phyloP scores from a whole-genome alignment of 192 early-diverging fungal species.

The Coemansia sp. region DNA sequence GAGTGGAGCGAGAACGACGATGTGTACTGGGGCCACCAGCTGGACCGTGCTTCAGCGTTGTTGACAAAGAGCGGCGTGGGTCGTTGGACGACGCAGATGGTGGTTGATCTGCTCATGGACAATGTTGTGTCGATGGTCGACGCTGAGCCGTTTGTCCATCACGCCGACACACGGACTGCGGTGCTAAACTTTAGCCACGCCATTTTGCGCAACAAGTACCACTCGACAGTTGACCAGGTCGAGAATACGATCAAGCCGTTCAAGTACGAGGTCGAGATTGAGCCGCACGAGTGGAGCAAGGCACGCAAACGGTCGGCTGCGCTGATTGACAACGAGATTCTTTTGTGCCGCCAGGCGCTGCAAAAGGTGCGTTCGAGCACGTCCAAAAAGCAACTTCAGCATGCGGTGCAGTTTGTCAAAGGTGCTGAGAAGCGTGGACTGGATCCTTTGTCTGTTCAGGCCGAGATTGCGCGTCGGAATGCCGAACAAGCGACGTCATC shows the following conservation, averaged over 20 bases:
- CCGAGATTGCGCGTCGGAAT: conserved; percentile 36
- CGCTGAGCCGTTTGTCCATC: conserved; percentile 82
- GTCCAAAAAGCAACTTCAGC: conserved; percentile 78
- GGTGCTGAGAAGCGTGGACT: conserved; percentile 65
- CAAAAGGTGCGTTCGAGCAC: conserved; percentile 70
- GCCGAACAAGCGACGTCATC: conserved; percentile 16
- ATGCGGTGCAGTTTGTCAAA: conserved; percentile 77
- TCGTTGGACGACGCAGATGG: conserved; percentile 84
- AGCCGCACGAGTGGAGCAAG: conserved; percentile 89
- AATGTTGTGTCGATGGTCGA: conserved; percentile 80
- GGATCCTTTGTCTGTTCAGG: conserved; percentile 35
- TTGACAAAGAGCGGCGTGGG: conserved; percentile 96
- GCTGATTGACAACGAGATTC: conserved; percentile 79
- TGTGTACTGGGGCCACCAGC: conserved; percentile 79
- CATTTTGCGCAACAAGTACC: conserved; percentile 82
- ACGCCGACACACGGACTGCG: conserved; percentile 74
- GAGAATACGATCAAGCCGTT: conserved; percentile 99
- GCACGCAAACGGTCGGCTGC: conserved; percentile 76
- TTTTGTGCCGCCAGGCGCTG: conserved; percentile 68
- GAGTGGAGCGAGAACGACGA: conserved; percentile 47
- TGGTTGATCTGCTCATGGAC: conserved; percentile 81
- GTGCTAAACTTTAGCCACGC: conserved; percentile 83
- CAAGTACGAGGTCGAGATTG: conserved; percentile 95
- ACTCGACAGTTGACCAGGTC: conserved; percentile 91
- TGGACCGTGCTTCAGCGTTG: conserved; percentile 78